A percentile compares a stretch with the other conserved stretches of the same genome.
These are phyloP conservation scores for Taxillus chinensis DNA, from an alignment of 164 flowering plant species.

Conservation along the genomic window DNA sequence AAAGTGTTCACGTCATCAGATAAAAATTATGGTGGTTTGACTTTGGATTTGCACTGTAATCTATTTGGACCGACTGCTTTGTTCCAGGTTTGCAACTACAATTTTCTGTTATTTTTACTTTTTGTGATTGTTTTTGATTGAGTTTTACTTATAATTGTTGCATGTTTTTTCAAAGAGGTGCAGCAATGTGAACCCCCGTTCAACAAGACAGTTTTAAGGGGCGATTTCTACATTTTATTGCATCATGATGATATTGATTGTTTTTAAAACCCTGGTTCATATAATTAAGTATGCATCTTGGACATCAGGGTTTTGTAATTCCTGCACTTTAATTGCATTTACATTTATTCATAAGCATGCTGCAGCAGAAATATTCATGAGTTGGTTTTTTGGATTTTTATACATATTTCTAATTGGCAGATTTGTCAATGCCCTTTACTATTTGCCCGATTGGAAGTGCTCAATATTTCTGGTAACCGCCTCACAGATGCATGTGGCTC, in stretches of 20 bases:
- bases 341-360: too few relatives aligned
- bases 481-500: conserved; percentile 93
- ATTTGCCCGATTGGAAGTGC: conserved; percentile 75
- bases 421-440: conserved; percentile 87
- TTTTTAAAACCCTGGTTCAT: too few relatives aligned
- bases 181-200: not conserved
- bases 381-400: not conserved
- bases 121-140: not conserved
- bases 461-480: conserved; percentile 86
- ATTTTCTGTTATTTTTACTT: not conserved
- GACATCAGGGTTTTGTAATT: not conserved
- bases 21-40: conserved; percentile 73
- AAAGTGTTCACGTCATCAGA: conserved; percentile 51
- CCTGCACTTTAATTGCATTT: not conserved
- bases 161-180: not conserved
- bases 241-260: too few relatives aligned
- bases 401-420: conserved; percentile 23
- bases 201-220: not conserved
- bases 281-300: too few relatives aligned
- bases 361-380: not conserved
- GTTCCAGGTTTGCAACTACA: conserved; percentile 51
- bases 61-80: conserved; percentile 86
- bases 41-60: conserved; percentile 85
- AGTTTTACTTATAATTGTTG: not conserved
- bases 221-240: not conserved